Evolutionary conservation across 192 early-diverging fungal genomes (phyloP).

Genomic region (Podila verticillata): DNA sequence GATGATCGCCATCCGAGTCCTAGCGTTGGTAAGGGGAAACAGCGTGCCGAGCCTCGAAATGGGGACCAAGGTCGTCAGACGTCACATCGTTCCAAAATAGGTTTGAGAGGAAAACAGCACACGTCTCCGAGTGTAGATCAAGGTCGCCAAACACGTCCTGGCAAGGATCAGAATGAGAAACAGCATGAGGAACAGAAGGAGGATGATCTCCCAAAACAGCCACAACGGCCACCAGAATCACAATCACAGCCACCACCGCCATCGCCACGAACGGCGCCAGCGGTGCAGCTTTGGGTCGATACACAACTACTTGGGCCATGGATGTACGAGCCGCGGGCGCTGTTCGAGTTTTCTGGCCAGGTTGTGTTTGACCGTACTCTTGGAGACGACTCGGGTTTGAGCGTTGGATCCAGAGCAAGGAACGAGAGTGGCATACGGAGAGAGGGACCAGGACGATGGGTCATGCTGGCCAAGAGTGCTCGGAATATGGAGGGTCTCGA

Average conservation of each 20-base stretch:
- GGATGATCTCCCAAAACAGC: too few relatives aligned
- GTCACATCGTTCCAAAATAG: too few relatives aligned
- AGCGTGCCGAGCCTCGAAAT: too few relatives aligned
- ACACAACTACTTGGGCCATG: not conserved
- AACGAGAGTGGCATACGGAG: not conserved
- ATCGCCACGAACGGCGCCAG: not conserved
- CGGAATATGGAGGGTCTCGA: not conserved
- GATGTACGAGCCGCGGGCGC: not conserved
- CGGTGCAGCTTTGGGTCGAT: not conserved
- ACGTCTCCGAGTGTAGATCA: too few relatives aligned
- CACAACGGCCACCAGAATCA: too few relatives aligned
- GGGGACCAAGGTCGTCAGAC: too few relatives aligned
- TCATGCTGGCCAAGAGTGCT: not conserved
- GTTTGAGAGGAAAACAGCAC: too few relatives aligned
- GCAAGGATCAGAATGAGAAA: not conserved
- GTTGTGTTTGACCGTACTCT: not conserved
- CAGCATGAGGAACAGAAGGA: not conserved
- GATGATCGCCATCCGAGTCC: too few relatives aligned
- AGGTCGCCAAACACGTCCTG: too few relatives aligned
- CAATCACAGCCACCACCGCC: too few relatives aligned
- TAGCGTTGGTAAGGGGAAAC: too few relatives aligned
- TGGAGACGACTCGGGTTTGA: not conserved
- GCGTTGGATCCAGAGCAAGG: not conserved
- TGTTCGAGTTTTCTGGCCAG: not conserved
- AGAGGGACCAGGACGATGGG: not conserved